Evolutionary conservation across 495 filamentous ascomycete genomes (phyloP).

Genomic region (Xylaria venustula): DNA sequence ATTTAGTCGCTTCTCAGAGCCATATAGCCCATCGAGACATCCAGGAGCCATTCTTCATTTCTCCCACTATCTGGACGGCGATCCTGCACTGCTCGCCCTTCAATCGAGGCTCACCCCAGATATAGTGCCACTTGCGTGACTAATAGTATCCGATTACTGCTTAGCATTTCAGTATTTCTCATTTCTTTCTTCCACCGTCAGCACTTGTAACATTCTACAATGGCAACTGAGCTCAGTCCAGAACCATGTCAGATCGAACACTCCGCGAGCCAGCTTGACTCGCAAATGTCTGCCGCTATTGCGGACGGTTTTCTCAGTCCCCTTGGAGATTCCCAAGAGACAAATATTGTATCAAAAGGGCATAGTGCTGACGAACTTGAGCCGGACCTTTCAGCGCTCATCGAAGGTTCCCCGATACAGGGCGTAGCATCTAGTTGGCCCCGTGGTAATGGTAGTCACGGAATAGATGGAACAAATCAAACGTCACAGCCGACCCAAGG

Average conservation of each 20-base stretch:
- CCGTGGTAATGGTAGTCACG: background rate
- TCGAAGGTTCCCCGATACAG: background rate
- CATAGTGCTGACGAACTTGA: too few species aligned
- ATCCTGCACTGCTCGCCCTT: too few species aligned
- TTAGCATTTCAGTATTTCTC: too few species aligned
- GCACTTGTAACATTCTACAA: too few species aligned
- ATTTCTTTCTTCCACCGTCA: too few species aligned
- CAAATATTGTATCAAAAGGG: background rate
- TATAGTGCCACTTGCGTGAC: too few species aligned
- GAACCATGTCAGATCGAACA: background rate
- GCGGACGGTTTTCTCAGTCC: background rate
- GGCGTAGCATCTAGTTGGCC: background rate
- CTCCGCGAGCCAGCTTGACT: background rate
- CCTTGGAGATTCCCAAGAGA: conserved; percentile 3
- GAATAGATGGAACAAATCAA: background rate
- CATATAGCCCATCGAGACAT: too few species aligned
- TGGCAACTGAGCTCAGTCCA: background rate
- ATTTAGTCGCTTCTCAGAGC: too few species aligned
- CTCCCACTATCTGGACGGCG: too few species aligned
- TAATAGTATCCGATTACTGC: too few species aligned
- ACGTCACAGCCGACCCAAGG: background rate
- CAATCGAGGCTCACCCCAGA: too few species aligned
- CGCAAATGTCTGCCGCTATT: background rate
- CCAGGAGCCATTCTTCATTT: too few species aligned
- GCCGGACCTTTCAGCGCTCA: background rate